These are phyloP conservation scores for Auricularia cornea DNA, from an alignment of 768 basidiomycete genomes.

Conservation along the genomic window DNA sequence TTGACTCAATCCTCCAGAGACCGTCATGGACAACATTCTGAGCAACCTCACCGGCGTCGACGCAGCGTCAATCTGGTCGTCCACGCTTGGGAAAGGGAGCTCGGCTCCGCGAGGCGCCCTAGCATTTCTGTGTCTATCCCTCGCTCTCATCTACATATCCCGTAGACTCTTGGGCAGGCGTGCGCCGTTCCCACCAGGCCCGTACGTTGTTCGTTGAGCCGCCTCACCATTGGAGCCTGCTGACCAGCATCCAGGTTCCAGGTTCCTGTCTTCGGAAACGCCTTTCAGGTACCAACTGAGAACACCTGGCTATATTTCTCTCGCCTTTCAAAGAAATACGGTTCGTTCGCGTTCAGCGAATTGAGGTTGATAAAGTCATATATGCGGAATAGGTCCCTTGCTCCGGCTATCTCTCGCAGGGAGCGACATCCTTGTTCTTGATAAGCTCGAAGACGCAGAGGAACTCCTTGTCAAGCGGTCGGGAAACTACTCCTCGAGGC, in stretches of 20 bases:
- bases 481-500: conserved; percentile 8
- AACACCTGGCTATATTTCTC: conserved; percentile 11
- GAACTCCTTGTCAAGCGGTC: conserved; percentile 9
- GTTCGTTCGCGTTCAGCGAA: no score
- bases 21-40: neutral
- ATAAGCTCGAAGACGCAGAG: conserved; percentile 6
- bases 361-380: no score
- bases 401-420: conserved; percentile 4
- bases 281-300: conserved; percentile 6
- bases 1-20: neutral
- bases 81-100: neutral
- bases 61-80: neutral
- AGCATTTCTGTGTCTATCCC: neutral
- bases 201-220: neutral
- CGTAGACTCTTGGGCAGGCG: neutral
- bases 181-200: neutral
- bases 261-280: conserved; percentile 1
- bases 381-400: conserved; percentile 5
- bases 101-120: neutral
- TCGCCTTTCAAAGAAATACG: conserved; percentile 4
- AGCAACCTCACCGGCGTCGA: neutral
- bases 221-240: neutral
- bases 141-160: neutral
- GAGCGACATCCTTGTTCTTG: conserved; percentile 7
- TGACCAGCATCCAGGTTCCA: conserved; percentile 2